Evolutionary conservation across 2,329 filamentous ascomycete species (phyloP).

Genomic region (Mycosphaerella arachidis): DNA sequence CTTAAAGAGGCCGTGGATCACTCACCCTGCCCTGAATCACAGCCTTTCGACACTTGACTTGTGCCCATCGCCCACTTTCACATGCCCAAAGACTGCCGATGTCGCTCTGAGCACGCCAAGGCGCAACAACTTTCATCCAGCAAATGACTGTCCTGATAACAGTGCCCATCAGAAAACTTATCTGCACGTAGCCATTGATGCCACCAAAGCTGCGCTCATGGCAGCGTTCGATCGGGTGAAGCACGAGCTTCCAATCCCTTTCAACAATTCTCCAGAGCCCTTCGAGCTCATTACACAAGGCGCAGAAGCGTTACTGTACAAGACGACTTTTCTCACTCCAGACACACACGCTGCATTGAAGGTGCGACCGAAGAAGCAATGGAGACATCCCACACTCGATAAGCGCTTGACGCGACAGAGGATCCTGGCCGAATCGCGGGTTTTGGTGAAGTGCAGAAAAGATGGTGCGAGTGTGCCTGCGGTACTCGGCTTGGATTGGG

Average conservation of each 20-base stretch:
- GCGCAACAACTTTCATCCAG: neutral
- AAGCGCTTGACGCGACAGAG: slow-evolving; percentile 79
- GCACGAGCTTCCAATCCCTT: slow-evolving; percentile 55
- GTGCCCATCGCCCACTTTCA: neutral
- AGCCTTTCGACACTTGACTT: neutral
- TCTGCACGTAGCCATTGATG: neutral
- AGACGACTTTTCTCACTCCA: slow-evolving; percentile 70
- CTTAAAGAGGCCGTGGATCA: neutral
- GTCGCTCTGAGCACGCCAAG: neutral
- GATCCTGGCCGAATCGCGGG: slow-evolving; percentile 81
- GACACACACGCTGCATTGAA: slow-evolving; percentile 74
- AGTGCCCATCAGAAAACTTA: neutral
- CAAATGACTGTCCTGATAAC: neutral
- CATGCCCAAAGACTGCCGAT: neutral
- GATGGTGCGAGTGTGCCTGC: slow-evolving; percentile 80
- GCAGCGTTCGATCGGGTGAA: neutral
- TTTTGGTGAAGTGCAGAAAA: slow-evolving; percentile 70
- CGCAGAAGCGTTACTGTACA: slow-evolving; percentile 92
- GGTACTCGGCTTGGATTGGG: slow-evolving; percentile 66
- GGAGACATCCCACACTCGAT: slow-evolving; percentile 87
- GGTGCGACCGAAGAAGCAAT: slow-evolving; percentile 84
- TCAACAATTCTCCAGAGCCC: slow-evolving; percentile 55
- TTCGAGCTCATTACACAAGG: slow-evolving; percentile 81
- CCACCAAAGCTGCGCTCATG: neutral
- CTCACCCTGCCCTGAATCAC: too few relatives aligned